Conservation (phyloP, 495 filamentous ascomycete genomes). For the Cairneyella variabilis region DNA sequence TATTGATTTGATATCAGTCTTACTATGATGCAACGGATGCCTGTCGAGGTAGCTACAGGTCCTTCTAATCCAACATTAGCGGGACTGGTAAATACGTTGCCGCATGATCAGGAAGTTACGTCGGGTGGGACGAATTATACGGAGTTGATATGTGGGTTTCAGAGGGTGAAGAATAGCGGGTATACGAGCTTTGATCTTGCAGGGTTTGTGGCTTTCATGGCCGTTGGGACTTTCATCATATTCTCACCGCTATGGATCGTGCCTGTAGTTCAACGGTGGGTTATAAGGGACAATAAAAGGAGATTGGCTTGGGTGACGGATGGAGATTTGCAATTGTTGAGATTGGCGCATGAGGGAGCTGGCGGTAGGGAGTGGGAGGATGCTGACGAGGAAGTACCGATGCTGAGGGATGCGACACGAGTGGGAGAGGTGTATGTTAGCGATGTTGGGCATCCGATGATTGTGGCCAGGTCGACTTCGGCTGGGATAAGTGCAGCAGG, state of each 20-base stretch:
- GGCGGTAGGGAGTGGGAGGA: not conserved
- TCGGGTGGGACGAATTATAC: not conserved
- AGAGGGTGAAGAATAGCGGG: not conserved
- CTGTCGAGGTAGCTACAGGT: not conserved
- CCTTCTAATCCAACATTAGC: not conserved
- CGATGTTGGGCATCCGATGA: too few species aligned
- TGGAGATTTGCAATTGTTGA: not conserved
- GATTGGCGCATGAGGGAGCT: not conserved
- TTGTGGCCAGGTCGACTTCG: too few species aligned
- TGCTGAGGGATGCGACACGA: too few species aligned
- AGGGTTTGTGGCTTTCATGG: not conserved
- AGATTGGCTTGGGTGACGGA: not conserved
- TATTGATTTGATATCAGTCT: not conserved
- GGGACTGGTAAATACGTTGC: not conserved
- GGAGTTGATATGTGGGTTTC: not conserved
- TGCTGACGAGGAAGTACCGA: not conserved
- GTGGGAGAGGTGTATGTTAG: too few species aligned
- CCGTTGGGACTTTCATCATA: not conserved
- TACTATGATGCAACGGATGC: not conserved
- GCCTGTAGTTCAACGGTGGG: not conserved
- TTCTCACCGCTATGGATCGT: not conserved
- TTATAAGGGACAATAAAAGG: not conserved
- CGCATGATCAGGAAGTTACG: not conserved
- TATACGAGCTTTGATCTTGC: not conserved
- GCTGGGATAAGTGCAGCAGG: too few species aligned